These are phyloP conservation scores for Paxillus rubicundulus DNA, from an alignment of 768 basidiomycete genomes.

Conservation along the genomic window DNA sequence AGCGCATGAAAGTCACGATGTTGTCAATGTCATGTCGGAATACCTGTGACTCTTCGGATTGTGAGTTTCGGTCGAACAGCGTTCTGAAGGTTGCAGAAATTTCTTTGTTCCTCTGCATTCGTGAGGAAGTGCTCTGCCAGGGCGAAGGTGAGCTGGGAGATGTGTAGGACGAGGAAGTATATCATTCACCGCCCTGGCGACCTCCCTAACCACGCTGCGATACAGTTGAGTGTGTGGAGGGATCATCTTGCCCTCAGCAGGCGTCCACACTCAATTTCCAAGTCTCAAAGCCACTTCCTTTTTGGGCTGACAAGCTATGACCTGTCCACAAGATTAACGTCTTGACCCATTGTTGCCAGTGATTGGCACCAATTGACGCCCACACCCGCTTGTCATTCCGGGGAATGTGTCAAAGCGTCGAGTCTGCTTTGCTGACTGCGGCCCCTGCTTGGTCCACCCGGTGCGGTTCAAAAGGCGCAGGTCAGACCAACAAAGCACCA, in stretches of 20 bases:
- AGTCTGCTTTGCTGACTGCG: neutral
- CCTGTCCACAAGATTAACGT: neutral
- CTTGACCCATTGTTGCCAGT: conserved; percentile 22
- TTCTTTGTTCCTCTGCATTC: conserved; percentile 37
- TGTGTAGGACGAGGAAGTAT: neutral
- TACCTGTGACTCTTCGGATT: conserved; percentile 15
- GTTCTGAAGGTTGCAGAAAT: conserved; percentile 53
- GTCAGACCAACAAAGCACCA: neutral
- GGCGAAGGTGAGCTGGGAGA: neutral
- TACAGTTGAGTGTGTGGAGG: conserved; percentile 20
- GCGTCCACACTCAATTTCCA: no score
- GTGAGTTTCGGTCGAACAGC: conserved; percentile 45
- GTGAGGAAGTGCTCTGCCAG: conserved; percentile 37
- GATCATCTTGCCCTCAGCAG: no score
- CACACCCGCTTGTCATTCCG: neutral
- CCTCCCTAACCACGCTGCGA: conserved; percentile 30
- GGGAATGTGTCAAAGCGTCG: conserved; percentile 8
- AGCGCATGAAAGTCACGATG: conserved; percentile 61
- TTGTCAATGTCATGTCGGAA: conserved; percentile 55
- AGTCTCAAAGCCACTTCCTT: conserved; percentile 14
- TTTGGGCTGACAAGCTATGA: conserved; percentile 4
- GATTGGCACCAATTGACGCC: conserved; percentile 2
- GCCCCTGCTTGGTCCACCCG: neutral
- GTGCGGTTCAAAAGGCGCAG: conserved; percentile 18
- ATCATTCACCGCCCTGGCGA: conserved; percentile 24